phyloP scores from a whole-genome alignment of 208 protist species.

The Porcisia deanei region DNA sequence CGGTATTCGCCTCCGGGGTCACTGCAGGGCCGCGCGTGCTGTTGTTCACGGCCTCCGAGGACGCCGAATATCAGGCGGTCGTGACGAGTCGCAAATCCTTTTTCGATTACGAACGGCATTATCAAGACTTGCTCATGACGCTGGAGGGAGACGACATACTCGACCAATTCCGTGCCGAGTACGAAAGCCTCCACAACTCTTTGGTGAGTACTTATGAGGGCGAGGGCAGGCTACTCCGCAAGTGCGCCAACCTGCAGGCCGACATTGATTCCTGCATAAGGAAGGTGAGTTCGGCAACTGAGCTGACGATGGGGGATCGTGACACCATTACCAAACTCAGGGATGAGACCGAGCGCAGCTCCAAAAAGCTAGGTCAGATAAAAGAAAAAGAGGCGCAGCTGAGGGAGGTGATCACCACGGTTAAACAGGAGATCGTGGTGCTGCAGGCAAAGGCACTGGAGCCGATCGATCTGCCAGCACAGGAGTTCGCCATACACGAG shows the following conservation, averaged over 20 bases:
- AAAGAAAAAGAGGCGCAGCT: conserved; percentile 94
- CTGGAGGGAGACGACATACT: conserved; percentile 95
- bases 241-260: conserved; percentile 94
- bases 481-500: conserved; percentile 95
- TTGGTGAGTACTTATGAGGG: conserved; percentile 97
- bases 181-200: conserved; percentile 96
- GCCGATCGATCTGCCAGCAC: conserved; percentile 86
- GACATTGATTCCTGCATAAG: conserved; percentile 95
- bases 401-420: conserved; percentile 92
- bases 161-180: conserved; percentile 96
- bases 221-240: conserved; percentile 96
- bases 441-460: conserved; percentile 89
- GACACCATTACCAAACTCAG: conserved; percentile 94
- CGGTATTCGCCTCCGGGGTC: not conserved
- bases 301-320: conserved; percentile 95
- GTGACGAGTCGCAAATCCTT: conserved; percentile 74
- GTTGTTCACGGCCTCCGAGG: conserved; percentile 40
- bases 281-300: conserved; percentile 94
- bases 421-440: conserved; percentile 94
- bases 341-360: conserved; percentile 94
- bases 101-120: conserved; percentile 93
- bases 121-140: conserved; percentile 94
- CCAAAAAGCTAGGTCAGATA: conserved; percentile 91
- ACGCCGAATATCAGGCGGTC: conserved; percentile 53
- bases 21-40: conserved; percentile 2